These are phyloP conservation scores for Plasmodium inui DNA, from an alignment of 169 alveolate genomes.

Conservation along the genomic window DNA sequence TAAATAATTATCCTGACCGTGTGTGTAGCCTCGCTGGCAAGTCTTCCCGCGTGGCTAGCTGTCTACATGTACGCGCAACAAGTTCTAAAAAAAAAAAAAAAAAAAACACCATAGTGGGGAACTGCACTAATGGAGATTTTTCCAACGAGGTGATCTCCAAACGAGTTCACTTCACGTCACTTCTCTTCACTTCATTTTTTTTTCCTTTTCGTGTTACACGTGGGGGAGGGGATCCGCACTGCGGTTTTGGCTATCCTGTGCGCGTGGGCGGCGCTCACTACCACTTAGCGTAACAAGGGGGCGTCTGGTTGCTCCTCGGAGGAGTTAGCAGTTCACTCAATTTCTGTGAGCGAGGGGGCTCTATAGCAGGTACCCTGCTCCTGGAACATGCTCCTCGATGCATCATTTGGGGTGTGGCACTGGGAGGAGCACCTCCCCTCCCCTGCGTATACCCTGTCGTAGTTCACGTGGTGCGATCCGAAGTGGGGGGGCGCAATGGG, in stretches of 20 bases:
- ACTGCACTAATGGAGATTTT: not conserved
- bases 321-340: not conserved
- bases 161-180: not conserved
- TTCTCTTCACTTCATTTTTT: not conserved
- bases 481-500: not conserved
- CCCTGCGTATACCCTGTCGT: not conserved
- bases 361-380: not conserved
- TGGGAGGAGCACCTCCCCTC: not conserved
- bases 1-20: too few species aligned
- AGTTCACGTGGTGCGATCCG: not conserved
- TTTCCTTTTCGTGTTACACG: not conserved
- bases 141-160: not conserved
- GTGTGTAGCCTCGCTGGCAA: too few species aligned
- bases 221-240: not conserved
- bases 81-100: not conserved
- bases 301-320: not conserved
- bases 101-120: not conserved
- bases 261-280: not conserved
- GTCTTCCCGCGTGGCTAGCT: not conserved
- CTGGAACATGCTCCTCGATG: not conserved
- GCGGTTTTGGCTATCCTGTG: too few species aligned
- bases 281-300: not conserved
- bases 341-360: slow-evolving; percentile 34
- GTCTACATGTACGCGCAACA: not conserved
- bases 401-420: not conserved